These are phyloP conservation scores for Piloderma croceum DNA, from an alignment of 768 basidiomycete genomes.

Conservation along the genomic window DNA sequence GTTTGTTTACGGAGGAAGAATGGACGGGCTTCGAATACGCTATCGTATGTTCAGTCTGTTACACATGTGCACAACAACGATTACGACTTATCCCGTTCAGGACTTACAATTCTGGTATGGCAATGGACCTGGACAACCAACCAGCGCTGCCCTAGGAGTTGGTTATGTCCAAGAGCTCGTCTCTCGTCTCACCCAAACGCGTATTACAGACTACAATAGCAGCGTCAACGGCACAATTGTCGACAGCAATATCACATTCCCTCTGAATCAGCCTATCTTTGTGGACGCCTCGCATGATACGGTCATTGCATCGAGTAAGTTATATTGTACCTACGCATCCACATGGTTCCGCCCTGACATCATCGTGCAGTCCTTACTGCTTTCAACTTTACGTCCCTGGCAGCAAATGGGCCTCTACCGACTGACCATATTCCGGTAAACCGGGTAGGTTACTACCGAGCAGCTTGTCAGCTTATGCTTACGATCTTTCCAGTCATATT, in stretches of 20 bases:
- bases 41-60: slow-evolving; percentile 17
- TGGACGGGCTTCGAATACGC: slow-evolving; percentile 47
- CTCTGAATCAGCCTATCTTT: slow-evolving; percentile 34
- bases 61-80: too few species aligned
- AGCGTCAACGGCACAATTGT: slow-evolving; percentile 44
- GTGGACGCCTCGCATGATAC: slow-evolving; percentile 45
- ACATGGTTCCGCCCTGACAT: too few species aligned
- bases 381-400: slow-evolving; percentile 40
- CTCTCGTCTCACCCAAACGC: slow-evolving; percentile 35
- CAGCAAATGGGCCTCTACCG: slow-evolving; percentile 36
- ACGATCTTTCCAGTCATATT: slow-evolving; percentile 25
- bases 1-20: slow-evolving; percentile 46
- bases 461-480: not conserved
- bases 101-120: slow-evolving; percentile 30
- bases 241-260: slow-evolving; percentile 30
- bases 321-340: too few species aligned
- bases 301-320: slow-evolving; percentile 33
- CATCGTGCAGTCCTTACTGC: slow-evolving; percentile 32
- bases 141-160: slow-evolving; percentile 32
- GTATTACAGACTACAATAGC: slow-evolving; percentile 34
- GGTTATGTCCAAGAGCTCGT: slow-evolving; percentile 41
- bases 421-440: slow-evolving; percentile 30
- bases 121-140: slow-evolving; percentile 38
- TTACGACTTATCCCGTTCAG: not conserved
- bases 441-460: slow-evolving; percentile 14